Evolutionary conservation across 2,329 filamentous ascomycete genomes (phyloP).

Genomic region (Arthrobotrys pseudoclavata): DNA sequence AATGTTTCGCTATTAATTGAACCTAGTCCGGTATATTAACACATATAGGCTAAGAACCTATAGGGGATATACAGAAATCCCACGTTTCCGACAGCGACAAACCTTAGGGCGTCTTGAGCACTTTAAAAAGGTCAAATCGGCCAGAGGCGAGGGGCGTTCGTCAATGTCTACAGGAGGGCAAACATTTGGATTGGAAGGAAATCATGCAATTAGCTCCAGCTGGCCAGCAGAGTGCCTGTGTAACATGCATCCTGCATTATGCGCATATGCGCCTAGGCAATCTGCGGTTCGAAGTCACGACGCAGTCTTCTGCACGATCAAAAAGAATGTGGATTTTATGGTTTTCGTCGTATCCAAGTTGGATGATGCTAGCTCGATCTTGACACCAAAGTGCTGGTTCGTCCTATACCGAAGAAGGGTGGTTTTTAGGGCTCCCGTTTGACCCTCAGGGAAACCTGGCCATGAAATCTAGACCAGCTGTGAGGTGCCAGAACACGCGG

Average conservation of each 20-base stretch:
- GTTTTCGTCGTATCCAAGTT: conserved; percentile 22
- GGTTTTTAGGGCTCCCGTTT: conserved; percentile 30
- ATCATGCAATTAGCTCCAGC: conserved; percentile 13
- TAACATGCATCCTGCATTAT: conserved; percentile 35
- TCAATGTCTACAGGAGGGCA: conserved; percentile 9
- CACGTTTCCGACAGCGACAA: conserved; percentile 23
- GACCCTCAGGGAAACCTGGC: conserved; percentile 34
- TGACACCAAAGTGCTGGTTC: conserved; percentile 6
- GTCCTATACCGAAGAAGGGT: conserved; percentile 27
- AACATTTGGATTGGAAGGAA: conserved; percentile 23
- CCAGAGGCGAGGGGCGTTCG: conserved; percentile 11
- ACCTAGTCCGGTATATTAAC: conserved; percentile 32
- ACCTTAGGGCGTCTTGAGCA: conserved; percentile 6
- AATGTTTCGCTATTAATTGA: conserved; percentile 20
- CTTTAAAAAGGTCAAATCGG: not conserved
- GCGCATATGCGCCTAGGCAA: conserved; percentile 28
- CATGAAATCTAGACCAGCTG: conserved; percentile 45
- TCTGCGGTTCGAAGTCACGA: conserved; percentile 25
- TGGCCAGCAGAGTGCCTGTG: conserved; percentile 16
- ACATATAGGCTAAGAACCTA: conserved; percentile 13
- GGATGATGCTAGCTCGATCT: conserved; percentile 10
- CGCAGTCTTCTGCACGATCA: conserved; percentile 24
- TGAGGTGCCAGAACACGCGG: conserved; percentile 38
- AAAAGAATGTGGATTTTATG: conserved; percentile 6
- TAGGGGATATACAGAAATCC: conserved; percentile 21